phyloP scores from a whole-genome alignment of 495 filamentous ascomycete species.

The Penicillium cinerascens region DNA sequence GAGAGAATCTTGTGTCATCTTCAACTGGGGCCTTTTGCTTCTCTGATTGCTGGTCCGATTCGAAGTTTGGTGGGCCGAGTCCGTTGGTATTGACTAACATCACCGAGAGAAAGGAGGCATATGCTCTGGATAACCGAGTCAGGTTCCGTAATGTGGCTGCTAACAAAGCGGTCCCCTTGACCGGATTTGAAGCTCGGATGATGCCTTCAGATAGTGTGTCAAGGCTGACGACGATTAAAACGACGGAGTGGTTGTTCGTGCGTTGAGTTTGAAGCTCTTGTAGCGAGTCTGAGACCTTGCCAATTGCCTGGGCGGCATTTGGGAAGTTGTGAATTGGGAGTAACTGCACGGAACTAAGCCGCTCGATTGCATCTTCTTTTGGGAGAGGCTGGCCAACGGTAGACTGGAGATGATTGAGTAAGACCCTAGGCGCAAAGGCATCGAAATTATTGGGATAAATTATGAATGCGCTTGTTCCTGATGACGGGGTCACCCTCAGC shows the following conservation, averaged over 20 bases:
- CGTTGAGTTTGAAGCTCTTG: slow-evolving; percentile 11
- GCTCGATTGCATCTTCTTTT: slow-evolving; percentile 31
- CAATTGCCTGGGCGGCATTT: slow-evolving; percentile 34
- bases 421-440: slow-evolving; percentile 69
- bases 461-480: slow-evolving; percentile 32
- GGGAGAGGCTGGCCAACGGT: slow-evolving; percentile 18
- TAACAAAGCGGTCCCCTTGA: slow-evolving; percentile 36
- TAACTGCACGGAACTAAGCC: slow-evolving; percentile 38
- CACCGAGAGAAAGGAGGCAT: slow-evolving; percentile 30
- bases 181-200: slow-evolving; percentile 39
- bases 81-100: slow-evolving; percentile 41
- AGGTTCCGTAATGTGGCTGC: slow-evolving; percentile 32
- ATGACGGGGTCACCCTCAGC: slow-evolving; percentile 3
- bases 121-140: slow-evolving; percentile 29
- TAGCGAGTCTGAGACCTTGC: slow-evolving; percentile 28
- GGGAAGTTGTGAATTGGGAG: slow-evolving; percentile 37
- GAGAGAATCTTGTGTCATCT: slow-evolving; percentile 1
- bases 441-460: slow-evolving; percentile 78
- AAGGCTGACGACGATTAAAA: slow-evolving; percentile 39
- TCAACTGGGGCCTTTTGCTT: not conserved
- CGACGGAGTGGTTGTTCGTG: slow-evolving; percentile 2
- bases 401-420: slow-evolving; percentile 45
- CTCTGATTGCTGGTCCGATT: not conserved
- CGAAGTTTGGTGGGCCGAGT: slow-evolving; percentile 23
- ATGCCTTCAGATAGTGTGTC: slow-evolving; percentile 38